These are phyloP conservation scores for Yueomyces sinensis DNA, from an alignment of 805 yeast species.

Conservation along the genomic window DNA sequence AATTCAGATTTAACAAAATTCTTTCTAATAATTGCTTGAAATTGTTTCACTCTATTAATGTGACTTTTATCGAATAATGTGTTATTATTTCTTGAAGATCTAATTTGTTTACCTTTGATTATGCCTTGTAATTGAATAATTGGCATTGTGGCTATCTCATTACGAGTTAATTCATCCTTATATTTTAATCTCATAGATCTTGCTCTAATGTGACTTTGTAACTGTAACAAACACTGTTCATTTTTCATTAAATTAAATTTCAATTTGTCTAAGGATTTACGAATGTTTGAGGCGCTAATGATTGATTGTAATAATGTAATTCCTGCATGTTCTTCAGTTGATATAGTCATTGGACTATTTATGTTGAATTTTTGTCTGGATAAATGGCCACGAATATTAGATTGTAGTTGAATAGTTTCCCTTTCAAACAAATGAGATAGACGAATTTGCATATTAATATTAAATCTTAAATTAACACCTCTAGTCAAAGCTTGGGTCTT, in stretches of 20 bases:
- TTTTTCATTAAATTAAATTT: slow-evolving; percentile 15
- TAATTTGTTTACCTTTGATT: slow-evolving; percentile 33
- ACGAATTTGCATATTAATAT: slow-evolving; percentile 47
- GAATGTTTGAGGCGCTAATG: slow-evolving; percentile 31
- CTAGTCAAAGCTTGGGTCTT: slow-evolving; percentile 56
- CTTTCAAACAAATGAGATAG: slow-evolving; percentile 45
- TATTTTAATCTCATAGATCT: too few relatives aligned
- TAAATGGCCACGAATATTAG: slow-evolving; percentile 39
- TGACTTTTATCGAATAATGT: slow-evolving; percentile 12
- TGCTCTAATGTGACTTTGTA: neutral
- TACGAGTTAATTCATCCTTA: neutral
- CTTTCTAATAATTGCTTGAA: slow-evolving; percentile 55
- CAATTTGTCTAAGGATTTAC: slow-evolving; percentile 15
- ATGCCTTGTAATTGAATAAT: slow-evolving; percentile 35
- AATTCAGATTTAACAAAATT: neutral
- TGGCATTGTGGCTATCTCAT: neutral
- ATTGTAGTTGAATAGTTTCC: slow-evolving; percentile 35
- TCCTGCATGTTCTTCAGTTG: slow-evolving; percentile 4
- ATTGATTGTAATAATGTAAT: slow-evolving; percentile 36
- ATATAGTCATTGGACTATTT: slow-evolving; percentile 1
- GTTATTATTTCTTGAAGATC: slow-evolving; percentile 16
- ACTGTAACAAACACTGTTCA: slow-evolving; percentile 9
- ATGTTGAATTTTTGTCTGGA: slow-evolving; percentile 3
- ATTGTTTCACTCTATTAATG: slow-evolving; percentile 23
- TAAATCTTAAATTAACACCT: slow-evolving; percentile 56